These are phyloP conservation scores for Beta lomatogona DNA, from an alignment of 179 eudicot genomes.

Conservation along the genomic window DNA sequence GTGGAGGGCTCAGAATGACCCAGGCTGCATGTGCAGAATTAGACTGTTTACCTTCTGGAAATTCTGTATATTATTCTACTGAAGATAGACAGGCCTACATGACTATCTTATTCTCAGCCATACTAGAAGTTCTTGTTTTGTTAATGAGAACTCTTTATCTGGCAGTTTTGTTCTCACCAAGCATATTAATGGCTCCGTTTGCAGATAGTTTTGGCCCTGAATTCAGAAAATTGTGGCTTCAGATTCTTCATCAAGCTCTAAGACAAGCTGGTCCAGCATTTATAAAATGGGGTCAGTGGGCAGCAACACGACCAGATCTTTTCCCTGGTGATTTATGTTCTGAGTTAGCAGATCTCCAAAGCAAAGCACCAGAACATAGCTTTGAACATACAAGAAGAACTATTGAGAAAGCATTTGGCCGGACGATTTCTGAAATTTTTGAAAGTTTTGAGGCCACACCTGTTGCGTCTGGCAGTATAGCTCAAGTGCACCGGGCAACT, in stretches of 20 bases:
- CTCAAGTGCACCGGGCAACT: conserved; percentile 82
- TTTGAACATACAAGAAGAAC: conserved; percentile 68
- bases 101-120: conserved; percentile 39
- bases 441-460: conserved; percentile 79
- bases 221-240: conserved; percentile 78
- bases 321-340: conserved; percentile 77
- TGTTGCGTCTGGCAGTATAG: conserved; percentile 91
- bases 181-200: conserved; percentile 75
- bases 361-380: conserved; percentile 86
- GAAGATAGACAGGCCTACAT: conserved; percentile 63
- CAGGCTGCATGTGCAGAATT: conserved; percentile 46
- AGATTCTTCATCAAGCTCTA: conserved; percentile 66
- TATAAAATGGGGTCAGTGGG: conserved; percentile 99
- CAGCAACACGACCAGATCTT: conserved; percentile 89
- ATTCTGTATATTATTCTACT: conserved; percentile 44
- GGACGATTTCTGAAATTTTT: conserved; percentile 75
- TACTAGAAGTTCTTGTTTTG: conserved; percentile 54
- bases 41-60: conserved; percentile 44
- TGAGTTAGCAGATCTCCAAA: conserved; percentile 71
- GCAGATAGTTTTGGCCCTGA: conserved; percentile 68
- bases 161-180: conserved; percentile 68
- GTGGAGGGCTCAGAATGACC: conserved; percentile 56
- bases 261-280: conserved; percentile 91
- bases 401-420: conserved; percentile 80
- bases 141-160: conserved; percentile 66